phyloP scores from a whole-genome alignment of 768 basidiomycete genomes.

The Leucosporidium yakuticum region DNA sequence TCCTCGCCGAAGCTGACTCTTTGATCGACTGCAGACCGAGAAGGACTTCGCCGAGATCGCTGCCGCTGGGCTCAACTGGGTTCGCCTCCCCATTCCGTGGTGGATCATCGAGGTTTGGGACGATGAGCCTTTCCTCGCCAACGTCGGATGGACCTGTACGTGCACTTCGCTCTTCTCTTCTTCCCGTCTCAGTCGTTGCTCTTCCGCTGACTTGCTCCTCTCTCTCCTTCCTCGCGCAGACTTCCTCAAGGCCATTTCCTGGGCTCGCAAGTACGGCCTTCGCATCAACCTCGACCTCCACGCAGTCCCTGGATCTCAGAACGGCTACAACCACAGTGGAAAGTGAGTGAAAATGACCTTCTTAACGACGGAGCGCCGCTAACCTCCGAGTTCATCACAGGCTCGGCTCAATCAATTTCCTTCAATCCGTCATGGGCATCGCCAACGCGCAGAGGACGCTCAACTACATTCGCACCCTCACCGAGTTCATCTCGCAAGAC shows the following conservation, averaged over 20 bases:
- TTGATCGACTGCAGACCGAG: constrained; percentile 60
- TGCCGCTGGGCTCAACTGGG: constrained; percentile 85
- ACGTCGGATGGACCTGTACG: constrained; percentile 63
- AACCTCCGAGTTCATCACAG: constrained; percentile 56
- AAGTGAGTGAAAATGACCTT: too few relatives aligned
- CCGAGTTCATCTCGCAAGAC: constrained; percentile 87
- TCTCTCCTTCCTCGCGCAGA: not conserved
- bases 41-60: constrained; percentile 89
- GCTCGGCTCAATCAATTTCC: constrained; percentile 66
- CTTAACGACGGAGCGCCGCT: too few relatives aligned
- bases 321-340: constrained; percentile 78
- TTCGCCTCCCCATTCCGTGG: constrained; percentile 80
- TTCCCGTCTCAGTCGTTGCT: too few relatives aligned
- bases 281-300: constrained; percentile 87
- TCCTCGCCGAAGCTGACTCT: too few relatives aligned
- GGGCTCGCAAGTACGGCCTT: constrained; percentile 93
- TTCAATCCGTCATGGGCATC: constrained; percentile 63
- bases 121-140: constrained; percentile 73
- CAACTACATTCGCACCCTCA: constrained; percentile 74
- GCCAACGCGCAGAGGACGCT: constrained; percentile 87
- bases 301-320: constrained; percentile 67
- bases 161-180: too few relatives aligned
- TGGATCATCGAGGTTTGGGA: constrained; percentile 81
- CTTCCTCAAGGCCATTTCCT: constrained; percentile 54
- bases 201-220: too few relatives aligned